Evolutionary conservation across 305 asterid genomes (phyloP), one percentile per base, ranked within the genome.

Genomic region (Fraxinus latifolia): DNA sequence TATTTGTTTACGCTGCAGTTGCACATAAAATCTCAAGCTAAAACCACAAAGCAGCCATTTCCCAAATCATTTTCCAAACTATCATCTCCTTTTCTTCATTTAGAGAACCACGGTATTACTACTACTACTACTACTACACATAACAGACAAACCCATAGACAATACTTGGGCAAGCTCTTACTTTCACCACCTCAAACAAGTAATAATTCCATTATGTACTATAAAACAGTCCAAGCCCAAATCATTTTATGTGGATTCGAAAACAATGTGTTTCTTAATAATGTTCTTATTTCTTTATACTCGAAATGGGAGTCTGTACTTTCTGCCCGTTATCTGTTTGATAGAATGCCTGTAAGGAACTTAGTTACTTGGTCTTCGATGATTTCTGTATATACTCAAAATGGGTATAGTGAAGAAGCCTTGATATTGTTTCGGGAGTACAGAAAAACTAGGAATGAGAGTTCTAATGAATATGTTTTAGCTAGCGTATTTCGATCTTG

Each of bases 341-440:
- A 79, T 11, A 79, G 31, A 88, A 87, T 90, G 93, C 42, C 90
- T 74, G 81, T 81, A 8, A 84, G 88, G 75, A 87, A 85, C 80
- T 82, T 85, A 77, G 84, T 88, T 33, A 80, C 91, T 80, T 90
- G 89, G 90, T 85, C 90, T 79, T 85, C 93, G 19, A 76, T 88
- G 77, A 87, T 88, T 78, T 84, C 89, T 27, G 83, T 70, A 42
- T 86, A 82, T 77, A 37, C 76, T 32, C 87, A 67, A 72, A 55
- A 77, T 58, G 92, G 88, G 77, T n/a, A 27, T 71, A 2, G 80
- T 21, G 84, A 79, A 9, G 90, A 84, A 15, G 88, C 90, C 0
- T 76, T 90, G 3, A 15, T n/a, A 82, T 34, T 87, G 47, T 90
- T 90, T 77, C 4, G 60, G 78, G 87, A 85, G 37, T 84, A 88